A percentile compares a stretch with the other conserved stretches of the same genome.
Conservation (phyloP, 139 green algal species). For the Pleodorina starrii region DNA sequence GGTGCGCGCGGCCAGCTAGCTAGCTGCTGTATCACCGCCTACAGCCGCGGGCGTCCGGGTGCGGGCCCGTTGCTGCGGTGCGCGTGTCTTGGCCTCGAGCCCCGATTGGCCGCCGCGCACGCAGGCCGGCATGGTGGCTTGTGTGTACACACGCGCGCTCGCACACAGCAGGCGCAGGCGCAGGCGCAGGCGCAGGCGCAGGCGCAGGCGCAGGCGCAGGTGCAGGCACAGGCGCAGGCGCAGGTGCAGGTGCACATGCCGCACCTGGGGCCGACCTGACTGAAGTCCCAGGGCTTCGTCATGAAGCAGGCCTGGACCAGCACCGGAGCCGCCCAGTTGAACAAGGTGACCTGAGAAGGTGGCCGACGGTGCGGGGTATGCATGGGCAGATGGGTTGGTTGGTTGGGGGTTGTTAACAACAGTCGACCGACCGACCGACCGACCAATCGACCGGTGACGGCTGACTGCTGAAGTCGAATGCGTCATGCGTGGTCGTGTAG, state of each 20-base stretch:
- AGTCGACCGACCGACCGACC: too few relatives aligned
- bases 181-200: not conserved
- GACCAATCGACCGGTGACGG: too few relatives aligned
- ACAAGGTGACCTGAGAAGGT: constrained; percentile 23
- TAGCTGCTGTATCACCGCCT: not conserved
- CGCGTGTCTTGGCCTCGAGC: not conserved
- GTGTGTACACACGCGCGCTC: not conserved
- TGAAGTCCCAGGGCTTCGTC: not conserved
- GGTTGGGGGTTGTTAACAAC: not conserved
- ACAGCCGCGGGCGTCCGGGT: not conserved
- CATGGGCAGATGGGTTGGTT: too few relatives aligned
- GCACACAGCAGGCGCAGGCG: not conserved
- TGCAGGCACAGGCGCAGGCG: not conserved
- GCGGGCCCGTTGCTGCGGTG: not conserved
- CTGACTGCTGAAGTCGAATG: not conserved
- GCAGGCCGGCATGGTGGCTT: not conserved
- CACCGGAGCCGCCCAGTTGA: not conserved
- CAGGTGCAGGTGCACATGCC: not conserved
- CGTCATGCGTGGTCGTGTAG: not conserved
- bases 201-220: not conserved
- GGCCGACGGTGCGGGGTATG: not conserved
- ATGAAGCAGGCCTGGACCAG: constrained; percentile 33
- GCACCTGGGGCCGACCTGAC: not conserved
- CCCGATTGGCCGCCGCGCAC: not conserved
- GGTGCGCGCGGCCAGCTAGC: too few relatives aligned